Percentiles rank a stretch among this genome's conserved stretches.
Conservation (phyloP, 768 basidiomycete species). For the Daedaleopsis sinensis region DNA sequence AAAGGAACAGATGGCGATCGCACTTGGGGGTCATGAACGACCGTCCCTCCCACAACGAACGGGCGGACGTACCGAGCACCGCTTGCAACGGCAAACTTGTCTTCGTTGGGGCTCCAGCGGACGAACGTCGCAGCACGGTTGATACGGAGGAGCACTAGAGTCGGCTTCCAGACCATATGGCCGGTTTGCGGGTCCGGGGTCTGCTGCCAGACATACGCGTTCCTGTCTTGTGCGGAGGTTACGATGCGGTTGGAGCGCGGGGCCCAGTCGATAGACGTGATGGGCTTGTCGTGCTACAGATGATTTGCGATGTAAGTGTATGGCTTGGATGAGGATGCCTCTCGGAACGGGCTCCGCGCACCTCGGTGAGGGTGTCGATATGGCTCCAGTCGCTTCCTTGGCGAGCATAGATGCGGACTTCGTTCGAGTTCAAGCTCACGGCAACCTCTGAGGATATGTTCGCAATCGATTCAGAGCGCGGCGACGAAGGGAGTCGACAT, state of each 20-base stretch:
- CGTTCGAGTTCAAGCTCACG: slow-evolving; percentile 88
- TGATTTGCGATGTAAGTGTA: neutral
- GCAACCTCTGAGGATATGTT: slow-evolving; percentile 70
- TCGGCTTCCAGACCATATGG: slow-evolving; percentile 86
- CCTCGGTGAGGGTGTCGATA: slow-evolving; percentile 85
- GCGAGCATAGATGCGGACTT: slow-evolving; percentile 78
- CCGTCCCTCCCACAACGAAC: neutral
- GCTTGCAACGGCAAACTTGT: slow-evolving; percentile 98
- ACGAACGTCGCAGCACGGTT: slow-evolving; percentile 96
- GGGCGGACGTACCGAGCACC: slow-evolving; percentile 74
- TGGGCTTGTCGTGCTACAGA: slow-evolving; percentile 91
- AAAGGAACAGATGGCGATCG: slow-evolving; percentile 95
- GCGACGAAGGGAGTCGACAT: slow-evolving; percentile 35
- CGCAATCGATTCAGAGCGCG: neutral
- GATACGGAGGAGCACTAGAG: slow-evolving; percentile 91
- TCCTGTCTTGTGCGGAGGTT: slow-evolving; percentile 97
- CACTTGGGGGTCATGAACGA: slow-evolving; percentile 51
- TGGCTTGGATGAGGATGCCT: neutral
- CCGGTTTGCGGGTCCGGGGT: slow-evolving; percentile 74
- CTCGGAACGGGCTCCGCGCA: slow-evolving; percentile 36
- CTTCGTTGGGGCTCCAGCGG: slow-evolving; percentile 95
- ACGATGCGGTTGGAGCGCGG: slow-evolving; percentile 96
- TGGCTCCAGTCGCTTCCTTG: slow-evolving; percentile 69
- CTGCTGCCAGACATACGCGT: slow-evolving; percentile 98
- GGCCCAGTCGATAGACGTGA: slow-evolving; percentile 99